Percentiles rank a stretch among this genome's conserved stretches.
Evolutionary conservation across 2,329 filamentous ascomycete genomes (phyloP).

Genomic region (Dactylellina haptotyla): DNA sequence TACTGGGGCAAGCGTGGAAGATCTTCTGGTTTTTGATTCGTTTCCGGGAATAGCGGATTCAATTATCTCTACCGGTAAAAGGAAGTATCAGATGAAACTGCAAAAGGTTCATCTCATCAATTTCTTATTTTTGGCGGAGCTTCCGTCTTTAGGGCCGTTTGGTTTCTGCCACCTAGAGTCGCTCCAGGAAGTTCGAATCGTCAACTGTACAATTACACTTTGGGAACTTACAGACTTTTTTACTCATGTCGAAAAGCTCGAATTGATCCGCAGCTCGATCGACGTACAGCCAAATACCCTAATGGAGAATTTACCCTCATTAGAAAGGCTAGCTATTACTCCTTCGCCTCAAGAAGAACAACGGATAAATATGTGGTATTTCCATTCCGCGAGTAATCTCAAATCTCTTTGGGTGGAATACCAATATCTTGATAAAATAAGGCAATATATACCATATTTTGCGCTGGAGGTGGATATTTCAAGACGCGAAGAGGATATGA

Average conservation of each 20-base stretch:
- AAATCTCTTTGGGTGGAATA: conserved; percentile 6
- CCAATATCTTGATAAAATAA: too few relatives aligned
- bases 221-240: neutral
- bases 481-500: too few relatives aligned
- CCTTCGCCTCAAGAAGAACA: neutral
- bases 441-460: too few relatives aligned
- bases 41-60: conserved; percentile 2
- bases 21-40: conserved; percentile 5
- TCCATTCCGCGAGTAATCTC: neutral
- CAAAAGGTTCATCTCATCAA: neutral
- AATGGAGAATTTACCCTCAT: conserved; percentile 5
- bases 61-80: neutral
- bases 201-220: neutral
- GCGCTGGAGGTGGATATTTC: too few relatives aligned
- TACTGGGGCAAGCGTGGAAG: neutral
- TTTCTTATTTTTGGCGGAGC: neutral
- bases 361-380: neutral
- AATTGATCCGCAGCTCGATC: conserved; percentile 2
- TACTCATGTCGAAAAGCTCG: neutral
- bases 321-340: neutral
- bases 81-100: neutral
- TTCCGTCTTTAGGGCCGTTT: neutral
- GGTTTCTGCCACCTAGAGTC: neutral
- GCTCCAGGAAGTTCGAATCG: neutral
- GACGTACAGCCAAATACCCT: neutral